Evolutionary conservation across 129 eudicot genomes (phyloP).

Genomic region (Tanacetum coccineum): DNA sequence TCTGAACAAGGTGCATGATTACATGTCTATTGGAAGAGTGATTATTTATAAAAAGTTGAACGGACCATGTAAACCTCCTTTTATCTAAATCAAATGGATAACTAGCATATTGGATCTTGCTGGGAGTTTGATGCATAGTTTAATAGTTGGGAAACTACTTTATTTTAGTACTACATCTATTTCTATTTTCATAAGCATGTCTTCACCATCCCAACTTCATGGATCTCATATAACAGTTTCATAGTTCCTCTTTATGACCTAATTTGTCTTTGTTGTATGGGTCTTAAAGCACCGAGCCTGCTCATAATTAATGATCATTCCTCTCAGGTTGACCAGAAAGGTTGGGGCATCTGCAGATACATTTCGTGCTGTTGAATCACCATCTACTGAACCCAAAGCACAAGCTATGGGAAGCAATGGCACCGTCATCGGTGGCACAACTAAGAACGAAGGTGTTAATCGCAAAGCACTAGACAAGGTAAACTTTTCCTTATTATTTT

Average conservation of each 20-base stretch:
- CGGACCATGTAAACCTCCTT: too few relatives aligned
- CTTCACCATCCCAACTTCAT: too few relatives aligned
- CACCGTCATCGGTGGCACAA: slow-evolving; percentile 37
- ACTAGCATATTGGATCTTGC: too few relatives aligned
- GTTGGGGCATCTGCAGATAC: slow-evolving; percentile 28
- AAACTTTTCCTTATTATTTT: slow-evolving; percentile 6
- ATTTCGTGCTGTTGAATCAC: slow-evolving; percentile 32
- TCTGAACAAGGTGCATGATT: too few relatives aligned
- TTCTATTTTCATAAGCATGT: too few relatives aligned
- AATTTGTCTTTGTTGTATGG: slow-evolving; percentile 17
- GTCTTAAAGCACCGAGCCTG: slow-evolving; percentile 15
- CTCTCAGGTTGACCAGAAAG: slow-evolving; percentile 53
- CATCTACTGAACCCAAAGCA: slow-evolving; percentile 21
- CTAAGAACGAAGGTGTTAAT: slow-evolving; percentile 70
- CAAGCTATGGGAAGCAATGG: slow-evolving; percentile 42
- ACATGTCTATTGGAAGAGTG: too few relatives aligned
- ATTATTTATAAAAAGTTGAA: too few relatives aligned
- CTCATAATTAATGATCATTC: slow-evolving; percentile 4
- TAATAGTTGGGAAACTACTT: too few relatives aligned
- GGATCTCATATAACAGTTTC: neutral
- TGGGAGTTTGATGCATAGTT: too few relatives aligned
- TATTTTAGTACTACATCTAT: too few relatives aligned
- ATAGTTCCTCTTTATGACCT: neutral
- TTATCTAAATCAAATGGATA: too few relatives aligned
- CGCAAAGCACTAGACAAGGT: slow-evolving; percentile 97